Conservation (phyloP, 306 rosid species). For the Lathyrus oleraceus region DNA sequence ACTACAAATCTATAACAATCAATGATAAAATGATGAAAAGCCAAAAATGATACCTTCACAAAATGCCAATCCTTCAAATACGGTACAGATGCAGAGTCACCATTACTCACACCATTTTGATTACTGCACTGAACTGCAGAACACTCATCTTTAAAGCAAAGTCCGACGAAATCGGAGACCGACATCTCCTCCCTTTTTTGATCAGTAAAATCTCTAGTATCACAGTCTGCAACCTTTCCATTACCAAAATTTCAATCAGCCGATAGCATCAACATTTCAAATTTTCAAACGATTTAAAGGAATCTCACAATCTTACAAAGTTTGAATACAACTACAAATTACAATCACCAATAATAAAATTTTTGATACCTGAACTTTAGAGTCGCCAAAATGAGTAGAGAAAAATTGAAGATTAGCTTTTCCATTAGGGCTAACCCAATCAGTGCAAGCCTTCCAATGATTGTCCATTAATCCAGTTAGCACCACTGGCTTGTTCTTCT, state of each 20-base stretch:
- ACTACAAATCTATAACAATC: neutral
- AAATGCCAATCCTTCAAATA: slow-evolving; percentile 99
- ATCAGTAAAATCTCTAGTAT: slow-evolving; percentile 75
- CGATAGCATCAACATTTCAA: neutral
- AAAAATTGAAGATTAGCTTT: slow-evolving; percentile 68
- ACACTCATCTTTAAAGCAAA: slow-evolving; percentile 44
- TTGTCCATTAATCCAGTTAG: slow-evolving; percentile 71
- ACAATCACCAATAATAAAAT: neutral
- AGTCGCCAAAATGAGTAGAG: slow-evolving; percentile 63
- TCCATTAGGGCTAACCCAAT: slow-evolving; percentile 63
- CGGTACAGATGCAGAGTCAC: slow-evolving; percentile 44
- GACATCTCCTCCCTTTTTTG: slow-evolving; percentile 79
- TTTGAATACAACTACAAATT: neutral
- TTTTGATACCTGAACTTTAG: slow-evolving; percentile 73
- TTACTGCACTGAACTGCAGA: slow-evolving; percentile 34
- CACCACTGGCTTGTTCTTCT: slow-evolving; percentile 75
- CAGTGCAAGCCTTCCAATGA: slow-evolving; percentile 73
- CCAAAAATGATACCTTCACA: slow-evolving; percentile 60
- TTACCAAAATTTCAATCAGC: slow-evolving; percentile 12
- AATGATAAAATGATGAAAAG: slow-evolving; percentile 5
- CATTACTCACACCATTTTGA: slow-evolving; percentile 33
- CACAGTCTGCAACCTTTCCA: slow-evolving; percentile 83
- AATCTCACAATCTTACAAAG: neutral
- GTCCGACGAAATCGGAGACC: slow-evolving; percentile 63
- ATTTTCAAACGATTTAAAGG: neutral